Evolutionary conservation across 805 yeast genomes (phyloP), one percentile per base, ranked within the genome.

Genomic region (Lipomyces kockii): DNA sequence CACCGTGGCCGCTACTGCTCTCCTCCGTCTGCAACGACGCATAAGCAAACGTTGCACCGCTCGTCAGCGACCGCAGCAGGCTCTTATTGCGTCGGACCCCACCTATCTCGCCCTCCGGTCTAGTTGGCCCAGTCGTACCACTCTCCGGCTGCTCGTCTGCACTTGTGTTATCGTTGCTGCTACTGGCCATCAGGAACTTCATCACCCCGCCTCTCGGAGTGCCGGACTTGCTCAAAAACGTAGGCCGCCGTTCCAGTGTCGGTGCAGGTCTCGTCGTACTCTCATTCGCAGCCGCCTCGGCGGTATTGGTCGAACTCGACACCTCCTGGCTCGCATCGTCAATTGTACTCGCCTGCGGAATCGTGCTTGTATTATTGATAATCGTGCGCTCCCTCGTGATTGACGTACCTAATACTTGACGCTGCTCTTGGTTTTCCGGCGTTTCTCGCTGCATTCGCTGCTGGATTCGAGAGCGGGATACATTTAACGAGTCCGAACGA

Each of bases 401-500:
- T 37, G 60, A 43, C 39, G 60, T 60, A 17, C 22, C 22, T 17
- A n/a, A 17, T n/a, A 8, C 11, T n/a, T 43, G 49, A n/a, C n/a
- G 49, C 49, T 27, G 57, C 34, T 61, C 17, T 53, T 27, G 53
- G 14, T 14, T 22, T 46, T 14, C 53, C 58, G 27, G 46, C 20
- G 22, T 12, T 12, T 9, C 22, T 25, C 12, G 25, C 43, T 27
- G 61, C 2, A 17, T 43, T 43, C 20, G 56, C 25, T 7, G 59
- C 17, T 20, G 62, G 14, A 8, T n/a, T 59, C 27, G 62, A 39
- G 22, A 12, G 37, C 25, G 62, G 8, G 49, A 43, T n/a, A 43
- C 8, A 17, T 43, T 43, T n/a, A 43, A 82, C 69, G 69, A 83
- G 74, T 70, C 68, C 37, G 58, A 49, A 7, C 69, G 62, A n/a